phyloP scores from a whole-genome alignment of 345 rosid species.

The Salix koriyanagi region DNA sequence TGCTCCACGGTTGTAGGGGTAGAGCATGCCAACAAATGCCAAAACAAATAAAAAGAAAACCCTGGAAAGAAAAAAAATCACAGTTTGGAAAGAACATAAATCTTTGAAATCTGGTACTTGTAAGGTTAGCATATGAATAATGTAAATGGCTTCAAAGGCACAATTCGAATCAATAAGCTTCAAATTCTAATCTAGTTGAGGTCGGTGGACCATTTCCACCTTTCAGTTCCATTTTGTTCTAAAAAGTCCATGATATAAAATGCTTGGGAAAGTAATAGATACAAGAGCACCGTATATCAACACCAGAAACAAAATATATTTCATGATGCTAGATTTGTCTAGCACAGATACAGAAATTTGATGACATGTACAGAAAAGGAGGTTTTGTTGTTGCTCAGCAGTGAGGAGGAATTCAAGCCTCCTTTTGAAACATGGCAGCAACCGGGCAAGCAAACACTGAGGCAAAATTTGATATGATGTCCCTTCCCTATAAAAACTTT shows the following conservation, averaged over 20 bases:
- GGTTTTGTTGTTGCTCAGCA: not conserved
- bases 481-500: not conserved
- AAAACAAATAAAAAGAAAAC: constrained; percentile 46
- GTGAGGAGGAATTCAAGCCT: not conserved
- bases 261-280: not conserved
- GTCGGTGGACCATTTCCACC: too few species aligned
- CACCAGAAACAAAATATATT: not conserved
- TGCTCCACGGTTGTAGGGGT: constrained; percentile 68
- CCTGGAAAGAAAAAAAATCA: constrained; percentile 35
- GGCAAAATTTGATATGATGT: not conserved
- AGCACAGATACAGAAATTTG: not conserved
- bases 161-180: too few species aligned
- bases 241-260: not conserved
- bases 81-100: not conserved
- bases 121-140: not conserved
- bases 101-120: not conserved
- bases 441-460: not conserved
- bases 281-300: not conserved
- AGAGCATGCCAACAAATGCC: constrained; percentile 57
- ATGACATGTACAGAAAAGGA: not conserved
- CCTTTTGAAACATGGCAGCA: not conserved
- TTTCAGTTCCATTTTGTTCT: too few species aligned
- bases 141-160: too few species aligned
- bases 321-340: not conserved
- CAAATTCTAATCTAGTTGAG: too few species aligned